Evolutionary conservation across 1,284 basidiomycete genomes (phyloP).

Genomic region (Leucoagaricus sp.): DNA sequence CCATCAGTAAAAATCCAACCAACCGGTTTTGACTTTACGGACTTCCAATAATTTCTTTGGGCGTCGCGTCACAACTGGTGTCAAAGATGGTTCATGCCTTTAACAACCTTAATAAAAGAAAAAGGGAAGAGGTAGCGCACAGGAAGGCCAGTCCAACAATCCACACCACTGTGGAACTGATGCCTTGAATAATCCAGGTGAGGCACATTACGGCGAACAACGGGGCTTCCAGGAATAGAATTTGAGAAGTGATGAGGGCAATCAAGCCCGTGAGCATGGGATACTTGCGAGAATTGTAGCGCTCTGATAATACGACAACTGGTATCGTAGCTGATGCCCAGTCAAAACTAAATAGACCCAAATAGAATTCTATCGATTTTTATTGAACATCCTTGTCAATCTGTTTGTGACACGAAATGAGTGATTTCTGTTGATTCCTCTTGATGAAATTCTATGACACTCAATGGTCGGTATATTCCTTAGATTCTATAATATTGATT

Average conservation of each 20-base stretch:
- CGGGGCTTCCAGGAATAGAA: slow-evolving; percentile 79
- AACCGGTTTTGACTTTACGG: slow-evolving; percentile 29
- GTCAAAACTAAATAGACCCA: no score
- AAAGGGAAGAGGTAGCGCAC: slow-evolving; percentile 39
- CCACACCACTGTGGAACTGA: slow-evolving; percentile 77
- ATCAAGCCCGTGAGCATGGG: slow-evolving; percentile 64
- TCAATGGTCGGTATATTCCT: no score
- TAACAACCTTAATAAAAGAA: background rate
- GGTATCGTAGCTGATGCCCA: slow-evolving; percentile 62
- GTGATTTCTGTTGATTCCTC: no score
- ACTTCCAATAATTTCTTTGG: slow-evolving; percentile 61
- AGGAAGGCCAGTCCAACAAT: slow-evolving; percentile 72
- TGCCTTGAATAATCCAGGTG: slow-evolving; percentile 71
- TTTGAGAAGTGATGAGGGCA: slow-evolving; percentile 56
- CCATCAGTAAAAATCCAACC: background rate
- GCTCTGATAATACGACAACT: slow-evolving; percentile 69
- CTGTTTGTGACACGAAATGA: no score
- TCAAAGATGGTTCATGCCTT: background rate
- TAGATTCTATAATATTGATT: no score
- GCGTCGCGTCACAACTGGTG: slow-evolving; percentile 67
- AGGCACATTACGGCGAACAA: slow-evolving; percentile 72
- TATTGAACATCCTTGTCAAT: no score
- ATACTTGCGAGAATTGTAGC: slow-evolving; percentile 50
- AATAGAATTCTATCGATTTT: no score
- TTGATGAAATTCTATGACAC: no score